A percentile compares a stretch with the other conserved stretches of the same genome.
Evolutionary conservation across 108 stramenopile genomes (phyloP).

Genomic region (Pseudonitzschia multistriata): DNA sequence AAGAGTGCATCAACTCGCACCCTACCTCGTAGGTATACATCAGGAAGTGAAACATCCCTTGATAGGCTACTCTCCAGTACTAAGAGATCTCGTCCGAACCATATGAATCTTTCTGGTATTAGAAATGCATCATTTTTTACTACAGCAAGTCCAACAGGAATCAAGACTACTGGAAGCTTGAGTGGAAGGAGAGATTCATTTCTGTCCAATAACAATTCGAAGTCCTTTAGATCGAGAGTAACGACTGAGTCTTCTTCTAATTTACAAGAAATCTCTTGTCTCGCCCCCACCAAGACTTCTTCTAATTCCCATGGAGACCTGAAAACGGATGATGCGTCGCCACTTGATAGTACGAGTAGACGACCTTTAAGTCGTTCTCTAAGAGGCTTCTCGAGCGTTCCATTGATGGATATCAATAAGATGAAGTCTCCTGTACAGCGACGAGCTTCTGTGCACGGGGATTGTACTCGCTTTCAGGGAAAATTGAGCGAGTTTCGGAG

Average conservation of each 20-base stretch:
- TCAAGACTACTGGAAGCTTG: not conserved
- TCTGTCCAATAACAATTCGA: not conserved
- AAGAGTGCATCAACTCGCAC: not conserved
- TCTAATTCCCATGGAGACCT: not conserved
- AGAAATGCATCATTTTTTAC: slow-evolving; percentile 4
- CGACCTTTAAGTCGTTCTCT: too few relatives aligned
- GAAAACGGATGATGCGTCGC: not conserved
- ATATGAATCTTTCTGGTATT: slow-evolving; percentile 10
- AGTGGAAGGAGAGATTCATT: not conserved
- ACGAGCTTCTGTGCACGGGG: not conserved
- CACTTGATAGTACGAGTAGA: too few relatives aligned
- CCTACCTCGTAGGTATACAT: not conserved
- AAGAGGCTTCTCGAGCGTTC: not conserved
- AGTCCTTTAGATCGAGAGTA: too few relatives aligned
- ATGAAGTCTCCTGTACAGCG: not conserved
- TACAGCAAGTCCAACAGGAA: not conserved
- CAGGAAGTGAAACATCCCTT: slow-evolving; percentile 8
- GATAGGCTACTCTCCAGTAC: not conserved
- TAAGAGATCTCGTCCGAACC: slow-evolving; percentile 11
- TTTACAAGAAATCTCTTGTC: not conserved
- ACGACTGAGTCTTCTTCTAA: not conserved
- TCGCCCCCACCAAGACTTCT: not conserved
- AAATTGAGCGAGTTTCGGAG: slow-evolving; percentile 16
- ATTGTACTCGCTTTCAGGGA: not conserved
- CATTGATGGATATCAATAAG: not conserved